Evolutionary conservation across 2,329 filamentous ascomycete genomes (phyloP).

Genomic region (Alternaria consortialis): DNA sequence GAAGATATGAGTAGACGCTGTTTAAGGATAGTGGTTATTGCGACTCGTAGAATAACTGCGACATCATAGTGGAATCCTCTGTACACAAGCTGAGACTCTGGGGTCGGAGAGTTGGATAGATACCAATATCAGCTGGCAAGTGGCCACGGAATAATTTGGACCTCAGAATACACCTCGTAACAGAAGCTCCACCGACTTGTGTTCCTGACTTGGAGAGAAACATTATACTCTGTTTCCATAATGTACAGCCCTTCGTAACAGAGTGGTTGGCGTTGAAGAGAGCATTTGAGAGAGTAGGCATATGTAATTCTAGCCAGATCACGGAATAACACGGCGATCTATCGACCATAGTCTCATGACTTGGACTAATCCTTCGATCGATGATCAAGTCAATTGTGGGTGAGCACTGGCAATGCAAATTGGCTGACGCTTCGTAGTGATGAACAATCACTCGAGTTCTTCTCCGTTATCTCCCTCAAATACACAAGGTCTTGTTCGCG

Average conservation of each 20-base stretch:
- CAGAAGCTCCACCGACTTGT: too few relatives aligned
- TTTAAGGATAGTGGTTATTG: not conserved
- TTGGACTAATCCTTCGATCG: not conserved
- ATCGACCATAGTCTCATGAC: not conserved
- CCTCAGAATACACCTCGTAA: not conserved
- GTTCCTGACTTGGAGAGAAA: too few relatives aligned
- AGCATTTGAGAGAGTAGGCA: not conserved
- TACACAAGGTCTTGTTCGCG: not conserved
- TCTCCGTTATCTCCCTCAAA: not conserved
- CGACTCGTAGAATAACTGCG: not conserved
- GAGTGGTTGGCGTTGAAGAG: too few relatives aligned
- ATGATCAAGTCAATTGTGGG: not conserved
- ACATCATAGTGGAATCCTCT: not conserved
- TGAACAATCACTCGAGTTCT: not conserved
- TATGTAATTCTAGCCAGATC: not conserved
- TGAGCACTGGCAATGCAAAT: not conserved
- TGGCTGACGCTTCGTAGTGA: not conserved
- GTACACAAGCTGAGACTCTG: too few relatives aligned
- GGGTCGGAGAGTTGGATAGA: not conserved
- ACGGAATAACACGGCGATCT: too few relatives aligned
- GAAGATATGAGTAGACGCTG: conserved; percentile 51
- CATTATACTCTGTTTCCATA: too few relatives aligned
- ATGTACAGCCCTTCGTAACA: too few relatives aligned
- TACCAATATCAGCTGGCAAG: not conserved
- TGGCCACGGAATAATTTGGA: not conserved